Evolutionary conservation across 768 basidiomycete species (phyloP).

Genomic region (Rhodocollybia butyracea): DNA sequence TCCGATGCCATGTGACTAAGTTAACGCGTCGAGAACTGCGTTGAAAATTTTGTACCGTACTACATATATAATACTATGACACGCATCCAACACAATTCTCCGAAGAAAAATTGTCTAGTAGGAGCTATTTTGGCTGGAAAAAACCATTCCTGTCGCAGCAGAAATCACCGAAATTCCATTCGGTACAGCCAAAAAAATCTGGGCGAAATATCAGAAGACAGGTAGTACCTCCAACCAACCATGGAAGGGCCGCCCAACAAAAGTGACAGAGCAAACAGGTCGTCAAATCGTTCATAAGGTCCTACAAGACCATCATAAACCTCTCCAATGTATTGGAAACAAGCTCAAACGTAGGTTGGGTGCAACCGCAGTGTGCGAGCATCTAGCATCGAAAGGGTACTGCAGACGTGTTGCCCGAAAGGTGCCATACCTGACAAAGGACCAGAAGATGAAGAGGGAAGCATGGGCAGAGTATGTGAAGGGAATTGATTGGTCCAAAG

Average conservation of each 20-base stretch:
- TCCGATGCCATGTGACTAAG: background rate
- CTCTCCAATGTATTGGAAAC: conserved; percentile 13
- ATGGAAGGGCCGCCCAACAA: conserved; percentile 8
- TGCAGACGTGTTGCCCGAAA: conserved; percentile 13
- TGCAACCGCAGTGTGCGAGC: conserved; percentile 6
- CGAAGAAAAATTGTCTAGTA: background rate
- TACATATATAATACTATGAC: background rate
- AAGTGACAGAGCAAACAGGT: background rate
- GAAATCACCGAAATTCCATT: background rate
- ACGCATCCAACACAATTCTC: background rate
- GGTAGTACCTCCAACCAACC: conserved; percentile 1
- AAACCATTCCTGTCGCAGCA: background rate
- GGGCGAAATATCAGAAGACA: background rate
- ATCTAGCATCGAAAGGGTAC: conserved; percentile 10
- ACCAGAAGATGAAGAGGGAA: conserved; percentile 8
- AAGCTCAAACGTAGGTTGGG: conserved; percentile 9
- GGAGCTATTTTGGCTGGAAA: background rate
- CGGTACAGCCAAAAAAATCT: conserved; percentile 1
- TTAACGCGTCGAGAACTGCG: background rate
- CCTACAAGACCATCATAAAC: conserved; percentile 2
- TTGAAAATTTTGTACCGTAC: background rate
- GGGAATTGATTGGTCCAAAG: conserved; percentile 6
- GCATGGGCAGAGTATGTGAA: conserved; percentile 10
- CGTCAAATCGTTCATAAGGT: conserved; percentile 3
- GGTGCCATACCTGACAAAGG: conserved; percentile 12